A percentile compares a stretch with the other conserved stretches of the same genome.
phyloP scores from a whole-genome alignment of 1,139 yeast genomes.

The Hansenula lynferdii region DNA sequence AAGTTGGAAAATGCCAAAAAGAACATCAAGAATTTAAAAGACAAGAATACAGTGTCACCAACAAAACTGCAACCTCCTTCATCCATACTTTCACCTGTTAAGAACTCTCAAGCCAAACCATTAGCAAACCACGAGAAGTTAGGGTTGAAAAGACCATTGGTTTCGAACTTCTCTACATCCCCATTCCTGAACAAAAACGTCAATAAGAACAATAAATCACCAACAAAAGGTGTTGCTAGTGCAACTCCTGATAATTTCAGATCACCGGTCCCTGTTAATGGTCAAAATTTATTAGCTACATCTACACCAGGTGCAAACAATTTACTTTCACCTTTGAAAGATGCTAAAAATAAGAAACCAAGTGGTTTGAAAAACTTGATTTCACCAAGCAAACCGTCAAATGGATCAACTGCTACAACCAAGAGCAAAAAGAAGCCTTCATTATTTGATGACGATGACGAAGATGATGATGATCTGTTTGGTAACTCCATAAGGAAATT shows the following conservation, averaged over 20 bases:
- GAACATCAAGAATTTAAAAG: constrained; percentile 22
- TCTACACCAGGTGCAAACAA: constrained; percentile 19
- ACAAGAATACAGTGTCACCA: constrained; percentile 6
- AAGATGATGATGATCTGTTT: constrained; percentile 23
- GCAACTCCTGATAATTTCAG: background rate
- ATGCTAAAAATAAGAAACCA: constrained; percentile 9
- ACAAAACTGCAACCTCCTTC: constrained; percentile 6
- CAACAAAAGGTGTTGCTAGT: constrained; percentile 6
- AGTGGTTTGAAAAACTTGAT: constrained; percentile 20
- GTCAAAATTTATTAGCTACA: constrained; percentile 16
- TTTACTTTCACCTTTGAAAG: constrained; percentile 14
- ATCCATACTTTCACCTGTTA: constrained; percentile 4
- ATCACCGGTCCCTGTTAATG: constrained; percentile 8
- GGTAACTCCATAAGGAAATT: constrained; percentile 13
- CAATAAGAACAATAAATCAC: constrained; percentile 7
- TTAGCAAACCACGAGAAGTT: background rate
- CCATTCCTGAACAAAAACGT: constrained; percentile 20
- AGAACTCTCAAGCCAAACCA: background rate
- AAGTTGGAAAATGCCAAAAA: constrained; percentile 30
- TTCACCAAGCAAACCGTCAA: constrained; percentile 14
- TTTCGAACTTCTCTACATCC: constrained; percentile 22
- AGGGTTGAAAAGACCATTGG: constrained; percentile 10
- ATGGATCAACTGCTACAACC: background rate
- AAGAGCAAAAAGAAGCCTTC: constrained; percentile 11
- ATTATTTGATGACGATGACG: constrained; percentile 24